Percentiles rank a stretch among this genome's conserved stretches.
Evolutionary conservation across 2,329 filamentous ascomycete species (phyloP).

Genomic region (Claviceps humidiphila): DNA sequence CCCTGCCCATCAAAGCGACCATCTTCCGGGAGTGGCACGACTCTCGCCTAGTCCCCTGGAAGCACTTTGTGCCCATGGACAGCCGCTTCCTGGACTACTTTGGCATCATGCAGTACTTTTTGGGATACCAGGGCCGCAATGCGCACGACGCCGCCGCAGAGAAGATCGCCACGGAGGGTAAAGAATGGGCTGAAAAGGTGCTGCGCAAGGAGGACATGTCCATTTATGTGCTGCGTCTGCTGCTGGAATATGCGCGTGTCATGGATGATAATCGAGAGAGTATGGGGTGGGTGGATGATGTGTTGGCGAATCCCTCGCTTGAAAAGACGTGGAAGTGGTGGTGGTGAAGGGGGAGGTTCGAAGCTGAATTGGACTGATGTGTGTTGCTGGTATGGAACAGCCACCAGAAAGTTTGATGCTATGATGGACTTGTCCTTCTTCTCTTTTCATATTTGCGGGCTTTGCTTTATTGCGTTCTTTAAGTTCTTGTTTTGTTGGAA

Average conservation of each 20-base stretch:
- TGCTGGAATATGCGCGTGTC: conserved; percentile 50
- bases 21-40: conserved; percentile 76
- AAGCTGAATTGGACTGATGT: background rate
- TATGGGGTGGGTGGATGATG: conserved; percentile 43
- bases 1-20: conserved; percentile 63
- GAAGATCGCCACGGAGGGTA: conserved; percentile 51
- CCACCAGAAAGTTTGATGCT: no score
- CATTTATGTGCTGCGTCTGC: conserved; percentile 52
- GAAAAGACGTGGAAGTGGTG: conserved; percentile 18
- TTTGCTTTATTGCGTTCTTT: no score
- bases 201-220: conserved; percentile 61
- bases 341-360: conserved; percentile 4
- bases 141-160: conserved; percentile 45
- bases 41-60: conserved; percentile 58
- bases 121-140: conserved; percentile 38
- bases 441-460: no score
- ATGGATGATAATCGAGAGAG: conserved; percentile 35
- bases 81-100: conserved; percentile 60
- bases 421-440: no score
- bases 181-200: conserved; percentile 55
- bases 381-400: no score
- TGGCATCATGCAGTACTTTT: conserved; percentile 61
- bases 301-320: conserved; percentile 22
- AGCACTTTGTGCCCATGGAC: conserved; percentile 72
- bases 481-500: no score